A percentile compares a stretch with the other conserved stretches of the same genome.
Conservation (phyloP, 768 basidiomycete genomes). For the Naematelia encephala region DNA sequence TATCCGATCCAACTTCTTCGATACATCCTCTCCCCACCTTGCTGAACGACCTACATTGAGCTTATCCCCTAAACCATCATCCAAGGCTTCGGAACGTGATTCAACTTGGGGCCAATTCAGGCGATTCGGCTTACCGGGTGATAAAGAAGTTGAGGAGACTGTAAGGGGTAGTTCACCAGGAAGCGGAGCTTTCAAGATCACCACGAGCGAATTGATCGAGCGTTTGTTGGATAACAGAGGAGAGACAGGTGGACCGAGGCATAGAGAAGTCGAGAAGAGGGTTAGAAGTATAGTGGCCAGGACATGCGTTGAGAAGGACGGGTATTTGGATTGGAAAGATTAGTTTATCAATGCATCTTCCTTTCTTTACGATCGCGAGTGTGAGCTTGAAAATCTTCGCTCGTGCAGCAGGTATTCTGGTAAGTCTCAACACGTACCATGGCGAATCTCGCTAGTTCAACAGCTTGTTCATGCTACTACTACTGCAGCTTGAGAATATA, state of each 20-base stretch:
- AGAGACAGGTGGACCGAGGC: constrained; percentile 55
- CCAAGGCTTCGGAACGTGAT: constrained; percentile 28
- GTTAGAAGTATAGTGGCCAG: constrained; percentile 71
- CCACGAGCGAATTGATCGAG: constrained; percentile 62
- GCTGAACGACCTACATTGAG: constrained; percentile 12
- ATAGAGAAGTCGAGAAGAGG: constrained; percentile 61
- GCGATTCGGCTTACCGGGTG: constrained; percentile 63
- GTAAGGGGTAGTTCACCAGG: constrained; percentile 65
- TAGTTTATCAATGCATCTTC: too few relatives aligned
- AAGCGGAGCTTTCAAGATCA: constrained; percentile 63
- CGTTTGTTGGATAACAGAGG: constrained; percentile 58
- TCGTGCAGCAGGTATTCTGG: not conserved
- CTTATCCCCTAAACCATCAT: constrained; percentile 33
- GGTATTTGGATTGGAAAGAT: constrained; percentile 38
- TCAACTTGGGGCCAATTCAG: constrained; percentile 54
- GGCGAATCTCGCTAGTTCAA: too few relatives aligned
- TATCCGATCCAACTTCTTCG: constrained; percentile 68
- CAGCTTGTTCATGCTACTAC: too few relatives aligned
- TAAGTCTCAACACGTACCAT: not conserved
- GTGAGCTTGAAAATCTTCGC: not conserved
- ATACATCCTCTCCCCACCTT: constrained; percentile 52
- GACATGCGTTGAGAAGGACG: constrained; percentile 42
- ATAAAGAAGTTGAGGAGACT: constrained; percentile 65
- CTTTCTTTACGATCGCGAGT: too few relatives aligned
- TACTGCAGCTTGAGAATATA: too few relatives aligned